Evolutionary conservation across 345 rosid genomes (phyloP).

Genomic region (Cardiospermum halicacabum): DNA sequence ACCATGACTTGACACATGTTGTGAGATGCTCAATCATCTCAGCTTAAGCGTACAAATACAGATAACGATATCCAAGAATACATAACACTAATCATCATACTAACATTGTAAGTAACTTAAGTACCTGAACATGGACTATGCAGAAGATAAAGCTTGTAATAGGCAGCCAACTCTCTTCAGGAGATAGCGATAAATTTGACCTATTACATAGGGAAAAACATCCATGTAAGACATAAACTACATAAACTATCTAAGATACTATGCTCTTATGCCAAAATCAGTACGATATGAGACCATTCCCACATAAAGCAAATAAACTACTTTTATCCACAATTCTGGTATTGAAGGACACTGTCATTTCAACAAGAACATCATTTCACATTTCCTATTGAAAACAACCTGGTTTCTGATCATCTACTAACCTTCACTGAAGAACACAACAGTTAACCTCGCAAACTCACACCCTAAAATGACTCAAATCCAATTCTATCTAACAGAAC

Average conservation of each 20-base stretch:
- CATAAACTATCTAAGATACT: background rate
- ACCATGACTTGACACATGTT: background rate
- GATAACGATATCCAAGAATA: background rate
- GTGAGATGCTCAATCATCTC: background rate
- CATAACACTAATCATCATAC: background rate
- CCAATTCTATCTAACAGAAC: background rate
- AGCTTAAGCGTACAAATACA: background rate
- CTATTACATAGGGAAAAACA: constrained; percentile 31
- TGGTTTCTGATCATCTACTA: background rate
- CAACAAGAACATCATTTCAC: background rate
- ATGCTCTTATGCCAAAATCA: background rate
- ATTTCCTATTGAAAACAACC: background rate
- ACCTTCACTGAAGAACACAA: background rate
- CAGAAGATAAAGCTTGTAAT: constrained; percentile 82
- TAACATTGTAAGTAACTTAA: background rate
- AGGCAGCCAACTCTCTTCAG: constrained; percentile 94
- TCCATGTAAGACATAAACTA: background rate
- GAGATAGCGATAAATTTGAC: constrained; percentile 74
- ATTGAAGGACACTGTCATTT: background rate
- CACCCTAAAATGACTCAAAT: background rate
- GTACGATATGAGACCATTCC: background rate
- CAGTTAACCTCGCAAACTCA: background rate
- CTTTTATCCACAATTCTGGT: background rate
- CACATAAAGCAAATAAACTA: background rate
- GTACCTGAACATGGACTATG: constrained; percentile 87